Percentiles rank a stretch among this genome's conserved stretches.
These are phyloP conservation scores for Eucalyptus dawsonii DNA, from an alignment of 345 rosid species.

Conservation along the genomic window DNA sequence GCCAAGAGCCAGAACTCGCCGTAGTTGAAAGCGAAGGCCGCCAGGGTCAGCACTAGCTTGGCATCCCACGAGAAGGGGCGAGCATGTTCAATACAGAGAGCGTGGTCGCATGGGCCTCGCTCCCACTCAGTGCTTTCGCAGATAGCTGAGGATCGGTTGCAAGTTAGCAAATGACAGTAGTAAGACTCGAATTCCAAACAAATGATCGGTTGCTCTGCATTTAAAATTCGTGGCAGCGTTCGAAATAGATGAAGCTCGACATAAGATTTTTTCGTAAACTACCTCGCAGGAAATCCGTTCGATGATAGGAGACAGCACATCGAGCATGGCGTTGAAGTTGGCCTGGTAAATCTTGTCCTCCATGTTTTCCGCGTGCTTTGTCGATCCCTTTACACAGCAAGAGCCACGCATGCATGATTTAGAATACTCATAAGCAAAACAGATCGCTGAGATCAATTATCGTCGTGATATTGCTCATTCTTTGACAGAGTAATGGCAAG, in stretches of 20 bases:
- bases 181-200: background rate
- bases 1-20: constrained; percentile 75
- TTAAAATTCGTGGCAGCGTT: background rate
- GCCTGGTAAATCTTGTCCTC: constrained; percentile 25
- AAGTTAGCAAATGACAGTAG: background rate
- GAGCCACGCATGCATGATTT: background rate
- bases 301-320: constrained; percentile 34
- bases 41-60: constrained; percentile 55
- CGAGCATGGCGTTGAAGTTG: constrained; percentile 6
- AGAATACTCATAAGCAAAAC: background rate
- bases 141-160: constrained; percentile 26
- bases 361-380: background rate
- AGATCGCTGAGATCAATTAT: background rate
- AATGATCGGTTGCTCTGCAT: background rate
- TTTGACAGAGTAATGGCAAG: background rate
- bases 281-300: constrained; percentile 70
- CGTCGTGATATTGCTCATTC: background rate
- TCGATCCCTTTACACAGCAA: background rate
- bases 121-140: constrained; percentile 44
- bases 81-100: constrained; percentile 38
- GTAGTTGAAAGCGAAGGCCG: constrained; percentile 73
- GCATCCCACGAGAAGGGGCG: constrained; percentile 64
- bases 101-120: constrained; percentile 44
- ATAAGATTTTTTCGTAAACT: background rate
- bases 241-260: background rate